Evolutionary conservation across 306 rosid species (phyloP).

Genomic region (Trichosanthes truncata): DNA sequence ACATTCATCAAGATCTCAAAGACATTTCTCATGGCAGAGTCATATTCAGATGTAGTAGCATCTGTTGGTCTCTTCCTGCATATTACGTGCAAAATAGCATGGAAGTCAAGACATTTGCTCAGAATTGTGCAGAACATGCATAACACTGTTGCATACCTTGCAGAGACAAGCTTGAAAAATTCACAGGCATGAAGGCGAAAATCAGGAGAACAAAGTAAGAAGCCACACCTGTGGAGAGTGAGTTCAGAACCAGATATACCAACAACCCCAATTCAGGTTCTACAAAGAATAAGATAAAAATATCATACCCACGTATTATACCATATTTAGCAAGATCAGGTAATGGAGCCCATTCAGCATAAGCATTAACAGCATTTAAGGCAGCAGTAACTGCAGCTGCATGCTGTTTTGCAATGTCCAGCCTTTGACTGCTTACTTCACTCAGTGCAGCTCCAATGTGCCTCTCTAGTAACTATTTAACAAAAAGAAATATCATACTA

Average conservation of each 20-base stretch:
- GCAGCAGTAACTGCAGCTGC: slow-evolving; percentile 68
- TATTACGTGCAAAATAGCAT: slow-evolving; percentile 14
- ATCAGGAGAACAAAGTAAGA: slow-evolving; percentile 81
- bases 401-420: slow-evolving; percentile 70
- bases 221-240: slow-evolving; percentile 60
- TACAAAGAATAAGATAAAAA: slow-evolving; percentile 21
- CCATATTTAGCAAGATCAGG: slow-evolving; percentile 85
- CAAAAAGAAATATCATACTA: slow-evolving; percentile 20
- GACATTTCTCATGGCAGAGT: slow-evolving; percentile 61
- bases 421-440: slow-evolving; percentile 68
- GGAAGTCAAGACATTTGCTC: slow-evolving; percentile 10
- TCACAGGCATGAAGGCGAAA: slow-evolving; percentile 94
- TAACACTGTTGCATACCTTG: slow-evolving; percentile 48
- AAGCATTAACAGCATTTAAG: slow-evolving; percentile 81
- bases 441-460: slow-evolving; percentile 73
- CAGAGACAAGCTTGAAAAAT: slow-evolving; percentile 79
- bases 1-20: slow-evolving; percentile 66
- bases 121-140: background rate
- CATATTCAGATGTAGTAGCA: slow-evolving; percentile 57
- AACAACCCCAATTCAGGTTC: slow-evolving; percentile 12
- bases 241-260: slow-evolving; percentile 14
- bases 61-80: slow-evolving; percentile 79
- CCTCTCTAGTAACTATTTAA: slow-evolving; percentile 70
- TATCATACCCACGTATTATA: slow-evolving; percentile 73
- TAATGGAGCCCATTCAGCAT: slow-evolving; percentile 98